phyloP scores from a whole-genome alignment of 2,329 filamentous ascomycete species.

The Penicillium sp. region DNA sequence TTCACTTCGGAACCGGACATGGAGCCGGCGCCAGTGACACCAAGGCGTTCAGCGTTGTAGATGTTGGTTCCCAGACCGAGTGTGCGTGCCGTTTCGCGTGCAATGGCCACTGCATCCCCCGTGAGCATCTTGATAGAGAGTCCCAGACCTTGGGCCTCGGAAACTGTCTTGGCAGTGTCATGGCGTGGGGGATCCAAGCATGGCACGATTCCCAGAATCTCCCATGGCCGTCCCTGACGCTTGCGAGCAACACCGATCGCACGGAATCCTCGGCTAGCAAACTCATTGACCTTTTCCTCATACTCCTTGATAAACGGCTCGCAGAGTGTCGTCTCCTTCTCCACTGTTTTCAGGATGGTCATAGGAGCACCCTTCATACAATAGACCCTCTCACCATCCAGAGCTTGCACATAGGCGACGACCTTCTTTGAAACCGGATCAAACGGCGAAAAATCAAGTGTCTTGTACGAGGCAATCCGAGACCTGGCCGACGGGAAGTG shows the following conservation, averaged over 20 bases:
- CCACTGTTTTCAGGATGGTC: slow-evolving; percentile 81
- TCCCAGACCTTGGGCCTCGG: slow-evolving; percentile 83
- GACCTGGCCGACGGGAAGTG: slow-evolving; percentile 79
- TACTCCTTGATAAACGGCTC: slow-evolving; percentile 76
- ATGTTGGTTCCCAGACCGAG: slow-evolving; percentile 90
- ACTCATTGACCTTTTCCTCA: slow-evolving; percentile 90
- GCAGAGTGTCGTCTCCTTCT: slow-evolving; percentile 72
- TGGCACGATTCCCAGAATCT: slow-evolving; percentile 92
- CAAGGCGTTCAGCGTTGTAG: slow-evolving; percentile 89
- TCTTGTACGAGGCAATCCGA: slow-evolving; percentile 78
- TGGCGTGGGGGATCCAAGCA: slow-evolving; percentile 88
- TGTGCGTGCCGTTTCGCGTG: slow-evolving; percentile 85
- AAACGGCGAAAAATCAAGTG: slow-evolving; percentile 81
- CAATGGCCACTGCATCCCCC: slow-evolving; percentile 90
- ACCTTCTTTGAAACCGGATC: slow-evolving; percentile 95
- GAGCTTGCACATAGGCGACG: slow-evolving; percentile 75
- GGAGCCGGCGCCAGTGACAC: slow-evolving; percentile 83
- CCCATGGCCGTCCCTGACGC: slow-evolving; percentile 76
- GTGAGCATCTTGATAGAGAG: slow-evolving; percentile 95
- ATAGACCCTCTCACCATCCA: slow-evolving; percentile 76
- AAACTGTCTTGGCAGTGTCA: slow-evolving; percentile 85
- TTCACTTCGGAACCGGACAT: slow-evolving; percentile 93
- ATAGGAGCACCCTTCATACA: slow-evolving; percentile 91
- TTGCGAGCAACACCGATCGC: slow-evolving; percentile 91
- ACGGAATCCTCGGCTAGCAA: slow-evolving; percentile 89